Evolutionary conservation across 1,284 basidiomycete species (phyloP).

Genomic region (Vanrija humicola): DNA sequence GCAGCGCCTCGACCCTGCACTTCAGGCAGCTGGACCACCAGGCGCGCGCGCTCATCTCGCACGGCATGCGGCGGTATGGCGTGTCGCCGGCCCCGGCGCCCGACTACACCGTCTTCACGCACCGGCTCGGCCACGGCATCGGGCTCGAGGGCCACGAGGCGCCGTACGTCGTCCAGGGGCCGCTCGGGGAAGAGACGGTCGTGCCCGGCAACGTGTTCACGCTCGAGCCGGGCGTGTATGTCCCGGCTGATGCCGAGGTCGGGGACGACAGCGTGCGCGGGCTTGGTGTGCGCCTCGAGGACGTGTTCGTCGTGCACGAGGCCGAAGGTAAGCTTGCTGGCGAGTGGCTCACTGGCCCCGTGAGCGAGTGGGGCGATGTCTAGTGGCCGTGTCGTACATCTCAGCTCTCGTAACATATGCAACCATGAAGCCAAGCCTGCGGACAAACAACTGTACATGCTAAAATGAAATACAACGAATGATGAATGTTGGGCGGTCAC

Average conservation of each 20-base stretch:
- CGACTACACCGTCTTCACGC: slow-evolving; percentile 63
- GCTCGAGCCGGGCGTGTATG: slow-evolving; percentile 78
- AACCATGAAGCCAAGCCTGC: no score
- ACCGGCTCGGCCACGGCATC: slow-evolving; percentile 67
- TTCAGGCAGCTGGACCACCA: slow-evolving; percentile 62
- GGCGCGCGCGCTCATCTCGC: slow-evolving; percentile 59
- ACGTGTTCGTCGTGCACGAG: slow-evolving; percentile 68
- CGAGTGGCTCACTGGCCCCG: slow-evolving; percentile 42
- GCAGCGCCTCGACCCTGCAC: not conserved
- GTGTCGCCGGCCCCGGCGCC: slow-evolving; percentile 37
- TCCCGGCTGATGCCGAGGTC: slow-evolving; percentile 41
- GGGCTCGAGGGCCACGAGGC: slow-evolving; percentile 76
- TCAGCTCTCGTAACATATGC: no score
- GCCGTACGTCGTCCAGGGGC: slow-evolving; percentile 70
- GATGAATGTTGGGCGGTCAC: no score
- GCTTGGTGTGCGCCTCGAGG: slow-evolving; percentile 74
- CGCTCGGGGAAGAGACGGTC: slow-evolving; percentile 49
- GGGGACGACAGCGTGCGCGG: slow-evolving; percentile 53
- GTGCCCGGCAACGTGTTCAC: slow-evolving; percentile 69
- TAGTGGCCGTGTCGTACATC: slow-evolving; percentile 4
- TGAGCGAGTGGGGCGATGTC: slow-evolving; percentile 33
- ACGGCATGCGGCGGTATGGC: slow-evolving; percentile 47
- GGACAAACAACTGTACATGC: no score
- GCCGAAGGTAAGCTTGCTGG: slow-evolving; percentile 44
- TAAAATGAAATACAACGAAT: no score